Percentiles rank a stretch among this genome's conserved stretches.
Evolutionary conservation across 352 stramenopile genomes (phyloP).

Genomic region (Aphanomyces invadans): DNA sequence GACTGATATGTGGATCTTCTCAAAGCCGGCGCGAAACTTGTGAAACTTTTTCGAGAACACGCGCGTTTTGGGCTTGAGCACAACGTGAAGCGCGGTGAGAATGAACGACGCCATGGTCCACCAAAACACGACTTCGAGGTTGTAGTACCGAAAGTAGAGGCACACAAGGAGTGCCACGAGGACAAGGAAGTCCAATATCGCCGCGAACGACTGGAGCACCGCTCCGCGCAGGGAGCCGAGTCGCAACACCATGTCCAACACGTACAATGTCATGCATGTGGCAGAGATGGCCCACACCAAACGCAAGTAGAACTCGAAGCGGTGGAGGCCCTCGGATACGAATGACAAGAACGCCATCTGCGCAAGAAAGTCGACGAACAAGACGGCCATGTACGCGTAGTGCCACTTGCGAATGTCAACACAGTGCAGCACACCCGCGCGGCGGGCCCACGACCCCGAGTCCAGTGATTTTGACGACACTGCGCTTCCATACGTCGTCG

Average conservation of each 20-base stretch:
- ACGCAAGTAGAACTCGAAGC: conserved; percentile 53
- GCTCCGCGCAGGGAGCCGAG: conserved; percentile 59
- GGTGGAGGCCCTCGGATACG: conserved; percentile 47
- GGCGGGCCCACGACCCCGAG: not conserved
- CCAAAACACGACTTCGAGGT: conserved; percentile 53
- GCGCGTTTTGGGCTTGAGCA: conserved; percentile 73
- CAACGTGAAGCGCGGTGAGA: conserved; percentile 60
- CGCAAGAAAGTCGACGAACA: conserved; percentile 82
- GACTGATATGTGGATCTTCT: conserved; percentile 83
- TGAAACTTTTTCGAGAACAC: conserved; percentile 85
- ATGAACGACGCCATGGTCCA: conserved; percentile 65
- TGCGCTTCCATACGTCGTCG: not conserved
- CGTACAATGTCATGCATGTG: conserved; percentile 74
- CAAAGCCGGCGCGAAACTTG: conserved; percentile 77
- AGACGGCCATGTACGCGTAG: conserved; percentile 75
- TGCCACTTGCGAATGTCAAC: conserved; percentile 86
- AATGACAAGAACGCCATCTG: conserved; percentile 79
- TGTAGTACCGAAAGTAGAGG: conserved; percentile 49
- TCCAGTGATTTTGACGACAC: not conserved
- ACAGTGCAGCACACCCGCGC: conserved; percentile 37
- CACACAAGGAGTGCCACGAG: conserved; percentile 54
- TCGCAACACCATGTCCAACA: conserved; percentile 77
- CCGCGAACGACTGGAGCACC: conserved; percentile 72
- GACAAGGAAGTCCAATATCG: conserved; percentile 72
- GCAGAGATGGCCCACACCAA: conserved; percentile 46